Evolutionary conservation across 495 filamentous ascomycete species (phyloP).

Genomic region (Astrocystis sublimbata): DNA sequence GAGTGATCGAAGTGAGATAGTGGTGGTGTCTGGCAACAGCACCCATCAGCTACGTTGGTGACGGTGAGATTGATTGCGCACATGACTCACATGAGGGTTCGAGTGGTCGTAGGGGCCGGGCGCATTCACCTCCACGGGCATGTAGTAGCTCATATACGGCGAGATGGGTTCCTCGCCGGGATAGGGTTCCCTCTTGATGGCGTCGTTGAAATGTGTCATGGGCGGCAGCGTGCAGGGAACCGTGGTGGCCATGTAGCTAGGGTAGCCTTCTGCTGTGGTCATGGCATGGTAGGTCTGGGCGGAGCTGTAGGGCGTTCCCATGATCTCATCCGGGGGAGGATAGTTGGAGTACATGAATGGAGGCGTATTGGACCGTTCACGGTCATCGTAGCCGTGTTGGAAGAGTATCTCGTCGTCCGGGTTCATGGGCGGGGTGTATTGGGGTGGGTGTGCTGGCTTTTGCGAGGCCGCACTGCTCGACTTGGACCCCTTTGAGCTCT

Average conservation of each 20-base stretch:
- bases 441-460: conserved; percentile 60
- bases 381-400: conserved; percentile 43
- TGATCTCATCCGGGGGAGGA: conserved; percentile 66
- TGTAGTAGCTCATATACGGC: conserved; percentile 76
- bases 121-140: conserved; percentile 71
- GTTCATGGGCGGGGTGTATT: conserved; percentile 64
- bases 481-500: conserved; percentile 49
- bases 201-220: conserved; percentile 62
- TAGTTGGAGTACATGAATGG: conserved; percentile 66
- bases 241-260: conserved; percentile 62
- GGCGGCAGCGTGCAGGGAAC: conserved; percentile 63
- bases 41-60: conserved; percentile 51
- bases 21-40: conserved; percentile 71
- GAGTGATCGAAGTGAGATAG: conserved; percentile 82
- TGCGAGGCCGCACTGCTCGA: conserved; percentile 34
- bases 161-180: conserved; percentile 67
- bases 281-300: conserved; percentile 64
- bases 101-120: conserved; percentile 60
- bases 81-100: conserved; percentile 68
- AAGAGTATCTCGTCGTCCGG: conserved; percentile 54
- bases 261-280: conserved; percentile 61
- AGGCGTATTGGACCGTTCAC: conserved; percentile 70
- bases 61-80: conserved; percentile 39
- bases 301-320: conserved; percentile 63
- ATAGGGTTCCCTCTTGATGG: conserved; percentile 60